Evolutionary conservation across 768 basidiomycete genomes (phyloP).

Genomic region (Lanmaoa pseudosensibilis): DNA sequence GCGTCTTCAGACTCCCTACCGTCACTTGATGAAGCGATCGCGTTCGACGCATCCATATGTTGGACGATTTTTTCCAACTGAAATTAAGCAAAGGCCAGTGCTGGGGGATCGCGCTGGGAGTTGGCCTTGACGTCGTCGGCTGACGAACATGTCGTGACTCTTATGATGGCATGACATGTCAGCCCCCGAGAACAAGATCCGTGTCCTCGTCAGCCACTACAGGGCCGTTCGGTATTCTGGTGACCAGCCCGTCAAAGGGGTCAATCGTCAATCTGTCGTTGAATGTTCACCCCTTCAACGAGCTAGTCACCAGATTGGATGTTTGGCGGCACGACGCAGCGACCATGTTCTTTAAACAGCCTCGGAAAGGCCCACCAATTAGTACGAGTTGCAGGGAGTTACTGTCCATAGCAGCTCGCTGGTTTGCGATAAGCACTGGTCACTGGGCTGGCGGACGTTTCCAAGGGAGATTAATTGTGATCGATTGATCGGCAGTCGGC

Average conservation of each 20-base stretch:
- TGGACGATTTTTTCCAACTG: no score
- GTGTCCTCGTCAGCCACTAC: slow-evolving; percentile 11
- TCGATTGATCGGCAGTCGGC: neutral
- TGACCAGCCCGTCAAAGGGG: no score
- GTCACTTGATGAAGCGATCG: neutral
- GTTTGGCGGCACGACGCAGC: neutral
- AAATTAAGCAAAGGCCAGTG: neutral
- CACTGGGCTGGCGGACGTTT: no score
- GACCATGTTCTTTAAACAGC: neutral
- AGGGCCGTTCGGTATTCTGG: neutral
- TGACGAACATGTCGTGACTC: neutral
- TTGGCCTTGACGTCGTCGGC: neutral
- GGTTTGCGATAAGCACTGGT: no score
- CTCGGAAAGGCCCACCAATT: no score
- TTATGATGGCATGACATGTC: slow-evolving; percentile 11
- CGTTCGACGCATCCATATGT: slow-evolving; percentile 6
- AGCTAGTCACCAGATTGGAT: neutral
- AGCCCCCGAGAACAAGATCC: slow-evolving; percentile 8
- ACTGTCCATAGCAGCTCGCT: no score
- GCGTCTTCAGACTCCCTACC: slow-evolving; percentile 12
- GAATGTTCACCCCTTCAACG: neutral
- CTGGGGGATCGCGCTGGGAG: no score
- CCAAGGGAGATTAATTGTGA: no score
- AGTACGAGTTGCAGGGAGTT: no score
- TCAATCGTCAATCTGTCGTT: neutral